Conservation (phyloP, 169 alveolate genomes). For the Plasmodium malariae region DNA sequence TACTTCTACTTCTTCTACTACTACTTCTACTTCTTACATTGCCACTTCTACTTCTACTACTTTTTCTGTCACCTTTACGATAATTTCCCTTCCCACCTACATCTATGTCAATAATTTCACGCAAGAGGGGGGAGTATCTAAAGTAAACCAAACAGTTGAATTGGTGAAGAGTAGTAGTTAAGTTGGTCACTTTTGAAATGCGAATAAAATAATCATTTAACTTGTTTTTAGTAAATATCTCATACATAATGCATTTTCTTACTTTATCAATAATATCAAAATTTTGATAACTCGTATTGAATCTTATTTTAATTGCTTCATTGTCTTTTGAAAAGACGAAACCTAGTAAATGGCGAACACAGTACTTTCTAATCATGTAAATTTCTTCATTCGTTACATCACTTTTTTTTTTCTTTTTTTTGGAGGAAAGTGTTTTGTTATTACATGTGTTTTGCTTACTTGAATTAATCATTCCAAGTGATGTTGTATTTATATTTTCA, state of each 20-base stretch:
- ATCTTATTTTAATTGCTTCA: conserved; percentile 53
- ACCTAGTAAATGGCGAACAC: conserved; percentile 75
- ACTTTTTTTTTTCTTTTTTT: not conserved
- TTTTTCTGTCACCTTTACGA: not conserved
- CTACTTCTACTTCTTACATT: not conserved
- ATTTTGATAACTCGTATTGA: conserved; percentile 49
- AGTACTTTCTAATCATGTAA: conserved; percentile 70
- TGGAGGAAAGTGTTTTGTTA: not conserved
- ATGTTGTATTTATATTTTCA: not conserved
- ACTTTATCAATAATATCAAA: conserved; percentile 65
- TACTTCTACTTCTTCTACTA: not conserved
- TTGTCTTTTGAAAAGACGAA: conserved; percentile 29
- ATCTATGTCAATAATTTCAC: conserved; percentile 34
- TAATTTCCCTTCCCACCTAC: not conserved
- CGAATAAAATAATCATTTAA: conserved; percentile 11
- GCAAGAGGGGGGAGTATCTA: conserved; percentile 26
- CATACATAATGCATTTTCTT: conserved; percentile 47
- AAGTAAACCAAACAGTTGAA: conserved; percentile 62
- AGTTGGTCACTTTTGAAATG: conserved; percentile 41
- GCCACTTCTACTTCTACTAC: not conserved
- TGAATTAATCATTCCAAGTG: not conserved
- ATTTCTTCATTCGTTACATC: conserved; percentile 48
- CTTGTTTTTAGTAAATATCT: conserved; percentile 24
- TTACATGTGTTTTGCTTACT: not conserved
- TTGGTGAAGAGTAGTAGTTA: conserved; percentile 19